Conservation (phyloP, 2,329 filamentous ascomycete species). For the Lecanosticta acicola region DNA sequence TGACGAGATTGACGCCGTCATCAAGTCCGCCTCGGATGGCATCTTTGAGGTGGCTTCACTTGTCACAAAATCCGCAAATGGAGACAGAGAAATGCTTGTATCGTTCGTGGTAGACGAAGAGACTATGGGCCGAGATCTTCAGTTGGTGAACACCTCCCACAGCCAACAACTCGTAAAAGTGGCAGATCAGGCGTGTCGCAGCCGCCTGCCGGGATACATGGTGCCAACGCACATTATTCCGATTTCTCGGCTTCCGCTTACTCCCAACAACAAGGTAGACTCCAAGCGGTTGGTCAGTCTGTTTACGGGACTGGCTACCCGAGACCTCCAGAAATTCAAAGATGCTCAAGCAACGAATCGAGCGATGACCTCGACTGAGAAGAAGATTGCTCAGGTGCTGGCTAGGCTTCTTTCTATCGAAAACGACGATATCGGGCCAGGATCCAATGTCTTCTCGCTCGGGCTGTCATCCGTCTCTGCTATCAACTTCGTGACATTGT, state of each 20-base stretch:
- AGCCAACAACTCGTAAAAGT: slow-evolving; percentile 19
- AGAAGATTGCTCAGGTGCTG: slow-evolving; percentile 51
- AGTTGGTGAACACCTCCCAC: slow-evolving; percentile 35
- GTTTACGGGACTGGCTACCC: slow-evolving; percentile 57
- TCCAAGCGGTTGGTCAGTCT: slow-evolving; percentile 61
- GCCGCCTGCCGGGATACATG: slow-evolving; percentile 77
- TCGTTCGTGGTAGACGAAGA: slow-evolving; percentile 55
- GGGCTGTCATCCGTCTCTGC: slow-evolving; percentile 85
- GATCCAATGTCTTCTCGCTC: slow-evolving; percentile 72
- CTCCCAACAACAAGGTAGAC: slow-evolving; percentile 85
- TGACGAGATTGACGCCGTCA: slow-evolving; percentile 82
- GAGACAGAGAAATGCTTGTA: slow-evolving; percentile 76
- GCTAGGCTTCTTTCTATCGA: slow-evolving; percentile 48
- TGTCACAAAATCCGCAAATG: slow-evolving; percentile 64
- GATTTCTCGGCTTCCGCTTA: slow-evolving; percentile 68
- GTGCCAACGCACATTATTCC: slow-evolving; percentile 77
- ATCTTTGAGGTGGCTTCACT: slow-evolving; percentile 70
- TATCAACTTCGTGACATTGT: slow-evolving; percentile 59
- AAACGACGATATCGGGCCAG: slow-evolving; percentile 42
- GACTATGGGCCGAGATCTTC: slow-evolving; percentile 16
- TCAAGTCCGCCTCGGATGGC: slow-evolving; percentile 54
- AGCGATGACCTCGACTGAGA: slow-evolving; percentile 37
- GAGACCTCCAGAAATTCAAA: slow-evolving; percentile 55
- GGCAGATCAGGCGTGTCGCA: slow-evolving; percentile 54
- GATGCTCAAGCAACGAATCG: slow-evolving; percentile 20